A percentile compares a stretch with the other conserved stretches of the same genome.
Conservation (phyloP, 495 filamentous ascomycete genomes). For the Hyphodiscus hymeniophilus region DNA sequence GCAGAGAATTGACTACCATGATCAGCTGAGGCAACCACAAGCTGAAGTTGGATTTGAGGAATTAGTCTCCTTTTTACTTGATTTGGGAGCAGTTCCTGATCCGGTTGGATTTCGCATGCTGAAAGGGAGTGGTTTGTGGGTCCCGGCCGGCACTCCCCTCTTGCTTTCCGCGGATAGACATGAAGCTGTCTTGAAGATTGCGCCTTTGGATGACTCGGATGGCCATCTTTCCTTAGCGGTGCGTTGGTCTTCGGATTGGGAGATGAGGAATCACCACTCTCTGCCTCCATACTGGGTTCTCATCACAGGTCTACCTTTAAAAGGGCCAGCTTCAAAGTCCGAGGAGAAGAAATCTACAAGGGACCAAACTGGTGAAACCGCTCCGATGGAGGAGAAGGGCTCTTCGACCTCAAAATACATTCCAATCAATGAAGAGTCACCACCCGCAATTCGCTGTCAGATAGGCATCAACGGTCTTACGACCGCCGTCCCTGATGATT, state of each 20-base stretch:
- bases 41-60: constrained; percentile 57
- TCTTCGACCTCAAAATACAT: constrained; percentile 10
- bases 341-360: neutral
- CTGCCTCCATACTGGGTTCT: constrained; percentile 53
- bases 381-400: neutral
- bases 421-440: constrained; percentile 4
- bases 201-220: constrained; percentile 52
- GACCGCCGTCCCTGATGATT: constrained; percentile 17
- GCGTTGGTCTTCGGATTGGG: constrained; percentile 49
- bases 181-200: constrained; percentile 46
- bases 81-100: constrained; percentile 53
- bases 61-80: constrained; percentile 51
- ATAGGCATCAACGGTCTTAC: constrained; percentile 17
- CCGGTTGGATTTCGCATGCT: constrained; percentile 49
- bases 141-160: constrained; percentile 50
- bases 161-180: constrained; percentile 44
- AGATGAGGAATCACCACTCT: constrained; percentile 38
- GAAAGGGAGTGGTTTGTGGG: constrained; percentile 52
- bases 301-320: constrained; percentile 10
- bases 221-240: constrained; percentile 50
- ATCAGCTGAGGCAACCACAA: constrained; percentile 56
- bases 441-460: constrained; percentile 18
- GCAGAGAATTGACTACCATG: constrained; percentile 54
- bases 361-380: neutral
- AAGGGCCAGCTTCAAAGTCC: neutral